A percentile compares a stretch with the other conserved stretches of the same genome.
Evolutionary conservation across 1,139 yeast genomes (phyloP).

Genomic region (Entelexis paramagnoliae): DNA sequence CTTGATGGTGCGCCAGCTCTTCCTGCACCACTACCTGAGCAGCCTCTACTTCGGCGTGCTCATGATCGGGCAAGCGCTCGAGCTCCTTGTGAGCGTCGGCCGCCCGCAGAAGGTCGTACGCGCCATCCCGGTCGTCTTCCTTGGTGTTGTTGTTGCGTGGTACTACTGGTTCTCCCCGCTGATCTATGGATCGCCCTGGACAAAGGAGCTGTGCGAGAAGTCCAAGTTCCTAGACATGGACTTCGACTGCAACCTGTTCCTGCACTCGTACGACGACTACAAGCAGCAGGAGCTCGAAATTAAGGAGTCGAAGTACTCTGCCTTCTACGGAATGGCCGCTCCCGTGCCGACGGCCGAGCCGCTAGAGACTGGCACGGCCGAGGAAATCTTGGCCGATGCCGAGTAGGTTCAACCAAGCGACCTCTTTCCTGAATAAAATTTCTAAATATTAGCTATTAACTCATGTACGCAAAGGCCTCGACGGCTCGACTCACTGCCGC

Average conservation of each 20-base stretch:
- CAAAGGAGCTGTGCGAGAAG: constrained; percentile 51
- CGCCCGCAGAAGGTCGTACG: constrained; percentile 38
- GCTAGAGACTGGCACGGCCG: constrained; percentile 1
- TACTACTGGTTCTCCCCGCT: constrained; percentile 61
- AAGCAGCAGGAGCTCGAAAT: constrained; percentile 14
- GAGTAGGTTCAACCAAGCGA: background rate
- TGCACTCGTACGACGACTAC: constrained; percentile 30
- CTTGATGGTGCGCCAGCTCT: constrained; percentile 88
- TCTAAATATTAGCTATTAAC: background rate
- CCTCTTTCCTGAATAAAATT: background rate
- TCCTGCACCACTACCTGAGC: constrained; percentile 87
- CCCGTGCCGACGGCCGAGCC: constrained; percentile 8
- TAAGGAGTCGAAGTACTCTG: constrained; percentile 17
- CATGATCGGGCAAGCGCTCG: constrained; percentile 73
- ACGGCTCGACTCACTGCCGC: too few relatives aligned
- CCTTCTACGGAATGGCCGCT: constrained; percentile 14
- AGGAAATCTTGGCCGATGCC: background rate
- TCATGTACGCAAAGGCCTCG: background rate
- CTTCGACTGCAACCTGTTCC: constrained; percentile 62
- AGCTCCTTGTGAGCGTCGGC: constrained; percentile 45
- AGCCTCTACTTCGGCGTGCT: constrained; percentile 81
- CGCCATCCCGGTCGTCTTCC: constrained; percentile 40
- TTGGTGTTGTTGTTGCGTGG: constrained; percentile 44
- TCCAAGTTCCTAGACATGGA: constrained; percentile 63
- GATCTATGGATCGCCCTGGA: constrained; percentile 77